These are phyloP conservation scores for Fragaria vesca DNA, from an alignment of 306 rosid genomes.

Conservation along the genomic window DNA sequence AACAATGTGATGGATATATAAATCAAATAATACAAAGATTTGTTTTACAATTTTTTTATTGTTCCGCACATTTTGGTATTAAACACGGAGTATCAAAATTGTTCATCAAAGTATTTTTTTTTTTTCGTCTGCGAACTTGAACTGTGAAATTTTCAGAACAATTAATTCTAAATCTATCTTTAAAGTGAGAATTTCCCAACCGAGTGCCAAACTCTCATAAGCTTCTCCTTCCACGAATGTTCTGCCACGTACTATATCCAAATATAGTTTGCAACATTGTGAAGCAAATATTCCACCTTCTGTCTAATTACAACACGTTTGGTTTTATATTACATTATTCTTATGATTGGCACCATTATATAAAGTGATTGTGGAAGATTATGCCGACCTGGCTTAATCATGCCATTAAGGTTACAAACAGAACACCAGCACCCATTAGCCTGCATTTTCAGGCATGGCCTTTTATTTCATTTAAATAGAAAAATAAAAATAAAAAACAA, in stretches of 20 bases:
- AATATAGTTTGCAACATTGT: neutral
- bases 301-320: neutral
- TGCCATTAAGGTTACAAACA: neutral
- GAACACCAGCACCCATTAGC: neutral
- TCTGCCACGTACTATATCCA: neutral
- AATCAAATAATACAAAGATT: too few relatives aligned
- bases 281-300: neutral
- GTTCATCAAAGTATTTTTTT: too few relatives aligned
- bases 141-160: too few relatives aligned
- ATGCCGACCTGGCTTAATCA: neutral
- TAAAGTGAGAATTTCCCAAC: too few relatives aligned
- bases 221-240: neutral
- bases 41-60: too few relatives aligned
- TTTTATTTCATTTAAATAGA: neutral
- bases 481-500: neutral
- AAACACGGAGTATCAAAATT: too few relatives aligned
- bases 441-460: neutral
- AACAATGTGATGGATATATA: too few relatives aligned
- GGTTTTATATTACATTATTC: neutral
- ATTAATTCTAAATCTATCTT: too few relatives aligned
- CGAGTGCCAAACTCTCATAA: too few relatives aligned
- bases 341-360: neutral
- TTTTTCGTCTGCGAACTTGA: too few relatives aligned
- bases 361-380: neutral
- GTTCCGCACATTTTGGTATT: too few relatives aligned